Evolutionary conservation across 148 eudicot genomes (phyloP), one percentile per base, ranked within the genome.

Genomic region (Pouteria glomerata): DNA sequence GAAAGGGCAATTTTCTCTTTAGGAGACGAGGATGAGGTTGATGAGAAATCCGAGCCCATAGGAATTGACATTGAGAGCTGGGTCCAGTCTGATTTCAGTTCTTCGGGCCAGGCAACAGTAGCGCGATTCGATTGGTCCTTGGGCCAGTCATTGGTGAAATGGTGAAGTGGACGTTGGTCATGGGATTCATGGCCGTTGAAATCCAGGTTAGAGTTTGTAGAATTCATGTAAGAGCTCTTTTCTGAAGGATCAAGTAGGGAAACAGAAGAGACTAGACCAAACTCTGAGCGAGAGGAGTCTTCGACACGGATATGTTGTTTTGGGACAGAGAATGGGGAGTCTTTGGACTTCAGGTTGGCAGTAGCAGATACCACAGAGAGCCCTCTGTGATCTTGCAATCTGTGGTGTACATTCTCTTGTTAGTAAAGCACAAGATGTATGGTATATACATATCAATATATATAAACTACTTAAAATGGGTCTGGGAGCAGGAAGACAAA

Each of bases 61-160:
- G 92, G 86, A 55, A 82, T 77, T 21, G 91, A 85, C 6, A 81
- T 83, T 0, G 91, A 85, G 50, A 85, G 86, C 53, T 87, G 79
- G 53, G 86, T 80, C n/a, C 56, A 68, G 37, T 80, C 80, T 37
- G 72, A 16, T 26, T 67, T 73, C 18, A 51, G 37, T 6, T 69
- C 76, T 15, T n/a, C n/a, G n/a, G 82, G 78, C 86, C 83, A 79
- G 26, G 77, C 70, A 19, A 75, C 50, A 70, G 73, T 13, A 15
- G 81, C 44, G 58, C 41, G 52, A 13, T 64, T 67, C 6, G 73
- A 21, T 16, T 62, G 77, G 79, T 55, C 71, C n/a, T 74, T 76
- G 23, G 78, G 82, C 89, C 87, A 79, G 15, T 82, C 82, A 33
- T 83, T 85, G 66, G 80, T 85, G 82, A 85, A 85, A 16, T 82